Percentiles rank a stretch among this genome's conserved stretches.
phyloP scores from a whole-genome alignment of 768 basidiomycete species.

The Lepiota venenata region DNA sequence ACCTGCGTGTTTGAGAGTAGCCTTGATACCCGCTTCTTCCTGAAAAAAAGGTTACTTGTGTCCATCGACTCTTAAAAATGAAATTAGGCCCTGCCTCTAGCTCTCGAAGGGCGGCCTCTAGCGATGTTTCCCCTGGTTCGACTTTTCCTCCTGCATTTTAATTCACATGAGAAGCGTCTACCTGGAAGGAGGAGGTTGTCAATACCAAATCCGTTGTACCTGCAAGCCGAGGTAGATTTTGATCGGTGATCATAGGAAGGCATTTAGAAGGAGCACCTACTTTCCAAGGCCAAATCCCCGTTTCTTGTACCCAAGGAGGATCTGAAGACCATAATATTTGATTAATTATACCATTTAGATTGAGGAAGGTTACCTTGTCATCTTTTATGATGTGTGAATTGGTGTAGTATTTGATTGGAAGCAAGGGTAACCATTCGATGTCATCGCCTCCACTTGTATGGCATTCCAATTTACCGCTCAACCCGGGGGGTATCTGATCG shows the following conservation, averaged over 20 bases:
- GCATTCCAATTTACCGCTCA: conserved; percentile 29
- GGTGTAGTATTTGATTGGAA: conserved; percentile 51
- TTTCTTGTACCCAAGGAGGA: conserved; percentile 77
- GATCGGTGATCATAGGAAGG: not conserved
- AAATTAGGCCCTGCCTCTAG: conserved; percentile 41
- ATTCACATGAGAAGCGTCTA: not conserved
- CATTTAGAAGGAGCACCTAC: conserved; percentile 30
- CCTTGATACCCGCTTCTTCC: conserved; percentile 83
- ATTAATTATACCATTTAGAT: not conserved
- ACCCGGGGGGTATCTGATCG: conserved; percentile 40
- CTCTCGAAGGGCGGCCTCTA: conserved; percentile 75
- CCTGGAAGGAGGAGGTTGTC: not conserved
- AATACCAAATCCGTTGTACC: conserved; percentile 82
- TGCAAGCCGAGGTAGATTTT: conserved; percentile 22
- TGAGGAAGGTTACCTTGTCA: conserved; percentile 34
- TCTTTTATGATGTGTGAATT: conserved; percentile 65
- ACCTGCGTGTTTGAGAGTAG: conserved; percentile 61
- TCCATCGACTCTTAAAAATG: not conserved
- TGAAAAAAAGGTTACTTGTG: conserved; percentile 22
- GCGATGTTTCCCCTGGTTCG: conserved; percentile 65
- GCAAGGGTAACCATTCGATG: conserved; percentile 44
- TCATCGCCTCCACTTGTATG: conserved; percentile 38
- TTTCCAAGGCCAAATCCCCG: conserved; percentile 67
- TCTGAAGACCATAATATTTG: conserved; percentile 27
- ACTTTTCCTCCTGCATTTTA: conserved; percentile 65